Conservation (phyloP, 345 rosid species). For the Boechera stricta region DNA sequence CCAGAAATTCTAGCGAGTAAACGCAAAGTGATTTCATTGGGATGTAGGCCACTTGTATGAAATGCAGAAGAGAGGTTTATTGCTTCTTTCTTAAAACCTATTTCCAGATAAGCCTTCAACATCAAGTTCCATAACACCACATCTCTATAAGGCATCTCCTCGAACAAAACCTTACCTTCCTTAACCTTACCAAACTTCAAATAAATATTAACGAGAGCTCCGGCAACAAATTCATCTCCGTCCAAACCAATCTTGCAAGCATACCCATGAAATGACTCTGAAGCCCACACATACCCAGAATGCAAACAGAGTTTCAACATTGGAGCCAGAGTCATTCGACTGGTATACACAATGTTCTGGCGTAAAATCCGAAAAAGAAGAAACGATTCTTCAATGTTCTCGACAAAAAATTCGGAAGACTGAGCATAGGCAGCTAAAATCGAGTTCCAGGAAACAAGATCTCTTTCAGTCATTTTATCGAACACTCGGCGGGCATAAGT, state of each 20-base stretch:
- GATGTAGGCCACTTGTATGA: constrained; percentile 51
- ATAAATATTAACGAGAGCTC: constrained; percentile 61
- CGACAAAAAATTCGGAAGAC: constrained; percentile 29
- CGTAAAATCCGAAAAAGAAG: constrained; percentile 51
- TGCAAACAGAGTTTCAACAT: constrained; percentile 57
- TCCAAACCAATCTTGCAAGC: constrained; percentile 63
- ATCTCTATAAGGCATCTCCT: constrained; percentile 54
- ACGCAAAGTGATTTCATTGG: constrained; percentile 48
- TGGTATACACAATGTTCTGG: constrained; percentile 41
- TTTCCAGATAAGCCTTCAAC: constrained; percentile 56
- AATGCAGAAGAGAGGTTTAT: constrained; percentile 46
- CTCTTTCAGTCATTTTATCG: constrained; percentile 55
- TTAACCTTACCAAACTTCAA: constrained; percentile 53
- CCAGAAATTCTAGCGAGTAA: constrained; percentile 46
- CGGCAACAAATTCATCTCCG: constrained; percentile 54
- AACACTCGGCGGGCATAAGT: constrained; percentile 57
- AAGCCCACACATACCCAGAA: constrained; percentile 57
- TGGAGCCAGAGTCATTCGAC: constrained; percentile 60
- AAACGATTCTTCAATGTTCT: constrained; percentile 48
- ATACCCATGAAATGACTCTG: constrained; percentile 60
- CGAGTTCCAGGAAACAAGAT: constrained; percentile 67
- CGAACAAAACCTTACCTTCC: constrained; percentile 58
- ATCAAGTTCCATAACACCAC: constrained; percentile 67
- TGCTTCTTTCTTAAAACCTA: constrained; percentile 49
- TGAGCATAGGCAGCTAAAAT: constrained; percentile 63